Evolutionary conservation across 2,329 filamentous ascomycete genomes (phyloP).

Genomic region (Cryphonectria parasitica): DNA sequence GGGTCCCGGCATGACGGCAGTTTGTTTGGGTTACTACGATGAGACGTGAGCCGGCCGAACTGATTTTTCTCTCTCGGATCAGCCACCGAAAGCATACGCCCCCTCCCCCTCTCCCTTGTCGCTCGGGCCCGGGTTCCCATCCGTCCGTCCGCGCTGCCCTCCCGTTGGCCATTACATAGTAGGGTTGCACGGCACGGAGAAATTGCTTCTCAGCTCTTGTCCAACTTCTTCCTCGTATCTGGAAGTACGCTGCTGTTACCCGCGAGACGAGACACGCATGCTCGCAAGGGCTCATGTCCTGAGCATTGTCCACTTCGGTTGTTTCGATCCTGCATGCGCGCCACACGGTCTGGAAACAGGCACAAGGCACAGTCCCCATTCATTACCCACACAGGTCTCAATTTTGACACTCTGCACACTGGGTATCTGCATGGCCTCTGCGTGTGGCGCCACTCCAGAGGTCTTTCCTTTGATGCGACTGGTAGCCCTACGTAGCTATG

Average conservation of each 20-base stretch:
- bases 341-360: constrained; percentile 17
- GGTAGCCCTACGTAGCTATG: background rate
- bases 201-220: background rate
- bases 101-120: constrained; percentile 12
- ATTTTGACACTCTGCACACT: background rate
- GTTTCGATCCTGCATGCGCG: constrained; percentile 23
- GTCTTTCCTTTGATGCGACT: background rate
- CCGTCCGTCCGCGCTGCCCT: constrained; percentile 16
- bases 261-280: constrained; percentile 11
- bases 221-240: constrained; percentile 4
- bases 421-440: background rate
- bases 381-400: background rate
- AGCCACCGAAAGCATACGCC: background rate
- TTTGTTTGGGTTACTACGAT: constrained; percentile 18
- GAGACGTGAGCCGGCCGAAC: constrained; percentile 14
- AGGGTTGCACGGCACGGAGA: constrained; percentile 5
- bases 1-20: constrained; percentile 1
- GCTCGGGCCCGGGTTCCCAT: constrained; percentile 12
- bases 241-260: background rate
- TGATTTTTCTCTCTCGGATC: constrained; percentile 8
- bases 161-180: constrained; percentile 10
- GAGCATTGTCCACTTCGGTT: constrained; percentile 12
- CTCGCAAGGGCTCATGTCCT: constrained; percentile 19
- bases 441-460: background rate
- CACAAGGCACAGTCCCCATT: constrained; percentile 18